Conservation (phyloP, 1,284 basidiomycete genomes). For the Fomitiporia mediterranea region DNA sequence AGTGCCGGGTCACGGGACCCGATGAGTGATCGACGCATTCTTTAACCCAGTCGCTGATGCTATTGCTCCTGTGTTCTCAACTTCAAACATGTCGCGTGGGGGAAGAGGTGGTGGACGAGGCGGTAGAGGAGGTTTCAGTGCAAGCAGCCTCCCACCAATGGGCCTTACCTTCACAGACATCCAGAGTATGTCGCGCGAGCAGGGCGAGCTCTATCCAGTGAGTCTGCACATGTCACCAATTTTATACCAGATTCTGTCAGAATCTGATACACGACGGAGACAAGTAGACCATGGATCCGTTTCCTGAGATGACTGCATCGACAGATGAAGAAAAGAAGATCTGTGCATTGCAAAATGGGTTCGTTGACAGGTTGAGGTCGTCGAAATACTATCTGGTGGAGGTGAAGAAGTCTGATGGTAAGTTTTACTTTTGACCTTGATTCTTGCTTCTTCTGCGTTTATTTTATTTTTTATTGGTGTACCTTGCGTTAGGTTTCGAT, state of each 20-base stretch:
- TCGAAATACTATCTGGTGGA: slow-evolving; percentile 75
- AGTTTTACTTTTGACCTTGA: slow-evolving; percentile 21
- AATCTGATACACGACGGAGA: slow-evolving; percentile 18
- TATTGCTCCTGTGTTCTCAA: slow-evolving; percentile 8
- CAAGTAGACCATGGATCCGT: slow-evolving; percentile 47
- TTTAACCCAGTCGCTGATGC: neutral
- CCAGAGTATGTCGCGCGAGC: slow-evolving; percentile 68
- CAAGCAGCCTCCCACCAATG: slow-evolving; percentile 57
- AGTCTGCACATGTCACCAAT: slow-evolving; percentile 27
- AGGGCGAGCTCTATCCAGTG: slow-evolving; percentile 73
- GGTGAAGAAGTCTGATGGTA: slow-evolving; percentile 59
- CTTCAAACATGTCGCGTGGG: slow-evolving; percentile 48
- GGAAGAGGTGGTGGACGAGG: slow-evolving; percentile 53
- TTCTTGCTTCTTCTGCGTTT: neutral
- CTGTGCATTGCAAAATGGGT: slow-evolving; percentile 61
- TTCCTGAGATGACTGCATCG: slow-evolving; percentile 61
- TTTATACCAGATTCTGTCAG: neutral
- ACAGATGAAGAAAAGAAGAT: slow-evolving; percentile 59
- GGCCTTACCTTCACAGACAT: slow-evolving; percentile 75
- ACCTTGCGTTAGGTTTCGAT: neutral
- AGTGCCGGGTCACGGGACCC: neutral
- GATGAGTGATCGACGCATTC: neutral
- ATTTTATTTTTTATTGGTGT: neutral
- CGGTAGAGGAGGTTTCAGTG: slow-evolving; percentile 32
- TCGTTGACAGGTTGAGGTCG: slow-evolving; percentile 54